Evolutionary conservation across 73 alveolate genomes (phyloP), one percentile per base, ranked within the genome.

Genomic region (Symbiodinium natans): DNA sequence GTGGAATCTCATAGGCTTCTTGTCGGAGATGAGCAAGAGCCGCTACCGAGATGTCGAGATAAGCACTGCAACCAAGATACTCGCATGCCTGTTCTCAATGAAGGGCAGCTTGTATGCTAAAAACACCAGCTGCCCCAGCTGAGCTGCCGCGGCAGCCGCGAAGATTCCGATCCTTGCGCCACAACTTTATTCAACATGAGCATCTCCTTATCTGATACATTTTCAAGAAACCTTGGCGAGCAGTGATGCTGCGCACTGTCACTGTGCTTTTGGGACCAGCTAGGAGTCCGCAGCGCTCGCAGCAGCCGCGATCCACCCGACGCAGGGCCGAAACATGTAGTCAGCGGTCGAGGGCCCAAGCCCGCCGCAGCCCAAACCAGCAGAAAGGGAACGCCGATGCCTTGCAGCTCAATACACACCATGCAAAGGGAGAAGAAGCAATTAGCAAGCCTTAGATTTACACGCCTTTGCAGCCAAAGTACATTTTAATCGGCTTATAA

Each of bases 401-500:
- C 95, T 89, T 29, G 17, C 41, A 31, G 41, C 21, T 13, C 59
- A 46, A 46, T 46, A 46, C 59, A 77, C 7, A 29, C 21, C 21
- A 1, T 6, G 27, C 40, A 74, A 6, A 1, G n/a, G 3, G 84
- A 5, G 23, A 10, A 10, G 25, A 10, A 31, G 34, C 15, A 71
- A 13, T 7, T 27, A 21, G 41, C 41, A 27, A 9, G 4, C 33
- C 1, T 13, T 33, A n/a, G 83, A 46, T 21, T 21, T 0, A 46
- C 59, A 46, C 25, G 25, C 13, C 59, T 17, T 54, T 77, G 15
- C 43, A 17, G 31, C 3, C 56, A 43, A 89, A 71, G 33, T 36
- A n/a, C 95, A 89, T 39, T 89, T 89, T 38, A 89, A 77, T n/a
- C 95, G 95, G 46, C 95, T 89, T 40, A 89, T 89, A 86, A 89